Percentiles rank a stretch among this genome's conserved stretches.
Conservation (phyloP, 73 alveolate genomes). For the Stentor roeselii region DNA sequence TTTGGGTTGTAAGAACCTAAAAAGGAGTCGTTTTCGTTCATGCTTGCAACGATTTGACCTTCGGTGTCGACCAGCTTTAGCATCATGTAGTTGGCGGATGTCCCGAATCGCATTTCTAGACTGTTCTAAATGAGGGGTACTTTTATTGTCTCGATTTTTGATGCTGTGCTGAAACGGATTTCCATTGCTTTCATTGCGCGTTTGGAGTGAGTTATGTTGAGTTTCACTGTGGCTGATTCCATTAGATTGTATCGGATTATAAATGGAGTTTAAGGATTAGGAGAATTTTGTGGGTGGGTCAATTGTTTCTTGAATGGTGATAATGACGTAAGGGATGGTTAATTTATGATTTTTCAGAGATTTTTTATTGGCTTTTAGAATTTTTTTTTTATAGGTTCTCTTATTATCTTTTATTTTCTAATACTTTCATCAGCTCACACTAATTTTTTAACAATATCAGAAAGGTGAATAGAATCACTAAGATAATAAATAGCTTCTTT, state of each 20-base stretch:
- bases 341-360: too few relatives aligned
- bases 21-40: conserved; percentile 69
- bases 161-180: conserved; percentile 68
- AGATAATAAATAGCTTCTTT: too few relatives aligned
- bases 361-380: too few relatives aligned
- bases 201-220: conserved; percentile 84
- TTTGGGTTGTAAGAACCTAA: conserved; percentile 71
- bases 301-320: too few relatives aligned
- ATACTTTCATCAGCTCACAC: too few relatives aligned
- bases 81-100: conserved; percentile 76
- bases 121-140: conserved; percentile 37
- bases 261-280: conserved; percentile 21
- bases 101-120: conserved; percentile 71
- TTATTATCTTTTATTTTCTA: too few relatives aligned
- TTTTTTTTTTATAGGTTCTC: too few relatives aligned
- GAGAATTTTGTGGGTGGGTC: too few relatives aligned
- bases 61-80: conserved; percentile 63
- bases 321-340: too few relatives aligned
- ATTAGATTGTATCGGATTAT: conserved; percentile 26
- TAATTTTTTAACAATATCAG: too few relatives aligned
- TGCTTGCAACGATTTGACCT: conserved; percentile 59
- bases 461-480: neutral
- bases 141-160: conserved; percentile 68
- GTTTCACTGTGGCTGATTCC: conserved; percentile 62
- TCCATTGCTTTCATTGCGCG: conserved; percentile 79